phyloP scores from a whole-genome alignment of 164 flowering plant species.

The Amborella trichopoda region DNA sequence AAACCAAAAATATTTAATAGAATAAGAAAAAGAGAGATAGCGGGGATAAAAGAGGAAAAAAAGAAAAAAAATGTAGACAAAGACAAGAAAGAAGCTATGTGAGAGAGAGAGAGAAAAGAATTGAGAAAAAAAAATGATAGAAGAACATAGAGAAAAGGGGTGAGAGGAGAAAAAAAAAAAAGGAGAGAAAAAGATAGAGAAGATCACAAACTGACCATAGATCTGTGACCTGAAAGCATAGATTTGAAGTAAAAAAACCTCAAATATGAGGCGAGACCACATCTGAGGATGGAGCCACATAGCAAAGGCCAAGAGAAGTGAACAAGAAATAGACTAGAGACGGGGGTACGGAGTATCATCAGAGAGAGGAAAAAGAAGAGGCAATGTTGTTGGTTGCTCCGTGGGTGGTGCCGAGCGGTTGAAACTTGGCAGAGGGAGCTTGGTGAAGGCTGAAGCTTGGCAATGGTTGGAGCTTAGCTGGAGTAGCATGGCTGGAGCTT shows the following conservation, averaged over 20 bases:
- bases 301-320: too few species aligned
- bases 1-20: not conserved
- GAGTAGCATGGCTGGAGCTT: too few species aligned
- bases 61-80: not conserved
- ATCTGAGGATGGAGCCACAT: not conserved
- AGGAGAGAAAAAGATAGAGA: not conserved
- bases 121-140: not conserved
- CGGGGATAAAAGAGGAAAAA: not conserved
- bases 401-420: too few species aligned
- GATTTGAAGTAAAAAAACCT: not conserved
- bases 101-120: not conserved
- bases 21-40: not conserved
- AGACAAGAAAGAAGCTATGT: not conserved
- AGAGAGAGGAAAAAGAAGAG: not conserved
- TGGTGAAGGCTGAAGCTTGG: too few species aligned
- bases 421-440: too few species aligned
- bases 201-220: not conserved
- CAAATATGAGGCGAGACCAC: not conserved
- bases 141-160: not conserved
- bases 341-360: not conserved
- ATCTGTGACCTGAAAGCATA: not conserved
- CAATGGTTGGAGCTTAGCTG: too few species aligned
- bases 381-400: not conserved
- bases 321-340: too few species aligned
- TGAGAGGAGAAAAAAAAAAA: not conserved